Conservation (phyloP, 352 stramenopile species). For the Phytophthora pini region DNA sequence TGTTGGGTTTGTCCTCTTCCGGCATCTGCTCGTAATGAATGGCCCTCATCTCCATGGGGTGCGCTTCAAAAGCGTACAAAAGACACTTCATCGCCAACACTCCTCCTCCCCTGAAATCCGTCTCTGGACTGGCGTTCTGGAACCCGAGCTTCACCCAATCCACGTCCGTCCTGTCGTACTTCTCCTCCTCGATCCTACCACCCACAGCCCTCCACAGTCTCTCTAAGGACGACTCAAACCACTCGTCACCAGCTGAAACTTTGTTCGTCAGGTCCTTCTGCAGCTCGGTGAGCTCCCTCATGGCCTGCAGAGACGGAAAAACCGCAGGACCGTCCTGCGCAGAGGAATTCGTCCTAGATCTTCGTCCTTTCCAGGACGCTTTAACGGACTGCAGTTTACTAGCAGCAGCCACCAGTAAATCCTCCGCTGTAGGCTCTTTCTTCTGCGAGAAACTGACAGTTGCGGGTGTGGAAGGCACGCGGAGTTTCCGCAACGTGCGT, state of each 20-base stretch:
- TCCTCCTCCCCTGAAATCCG: slow-evolving; percentile 85
- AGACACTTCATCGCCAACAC: slow-evolving; percentile 85
- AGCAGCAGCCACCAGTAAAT: slow-evolving; percentile 61
- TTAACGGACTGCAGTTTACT: slow-evolving; percentile 62
- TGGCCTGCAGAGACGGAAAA: slow-evolving; percentile 46
- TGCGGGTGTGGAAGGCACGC: slow-evolving; percentile 48
- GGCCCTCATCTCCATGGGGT: slow-evolving; percentile 70
- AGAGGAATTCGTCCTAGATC: slow-evolving; percentile 32
- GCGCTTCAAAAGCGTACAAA: slow-evolving; percentile 82
- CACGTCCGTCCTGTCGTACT: slow-evolving; percentile 54
- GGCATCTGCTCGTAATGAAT: slow-evolving; percentile 64
- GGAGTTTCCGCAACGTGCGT: slow-evolving; percentile 53
- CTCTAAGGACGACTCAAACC: slow-evolving; percentile 70
- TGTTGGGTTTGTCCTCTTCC: slow-evolving; percentile 26
- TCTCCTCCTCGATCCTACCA: not conserved
- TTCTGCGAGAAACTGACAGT: slow-evolving; percentile 62
- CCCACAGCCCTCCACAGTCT: slow-evolving; percentile 67
- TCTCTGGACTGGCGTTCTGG: slow-evolving; percentile 79
- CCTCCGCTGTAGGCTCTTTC: slow-evolving; percentile 66
- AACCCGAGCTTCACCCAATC: slow-evolving; percentile 83
- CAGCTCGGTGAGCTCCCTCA: slow-evolving; percentile 54
- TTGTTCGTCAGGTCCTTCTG: slow-evolving; percentile 74
- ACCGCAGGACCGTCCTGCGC: not conserved
- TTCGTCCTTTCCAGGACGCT: slow-evolving; percentile 26
- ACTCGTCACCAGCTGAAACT: slow-evolving; percentile 58